Conservation (phyloP, 805 yeast genomes). For the Candida caryicola region DNA sequence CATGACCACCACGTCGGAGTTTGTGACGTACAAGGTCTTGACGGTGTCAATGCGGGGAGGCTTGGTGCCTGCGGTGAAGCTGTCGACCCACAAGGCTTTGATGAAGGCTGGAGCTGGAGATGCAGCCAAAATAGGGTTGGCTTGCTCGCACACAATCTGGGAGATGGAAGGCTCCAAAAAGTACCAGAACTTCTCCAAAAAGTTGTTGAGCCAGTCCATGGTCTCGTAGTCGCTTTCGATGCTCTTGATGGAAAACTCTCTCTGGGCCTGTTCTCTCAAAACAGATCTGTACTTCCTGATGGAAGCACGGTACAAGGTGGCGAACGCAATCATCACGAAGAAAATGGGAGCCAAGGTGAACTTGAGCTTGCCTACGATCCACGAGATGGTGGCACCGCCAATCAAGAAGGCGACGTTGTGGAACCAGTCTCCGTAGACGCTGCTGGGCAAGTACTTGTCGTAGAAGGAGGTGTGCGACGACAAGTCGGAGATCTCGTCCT, state of each 20-base stretch:
- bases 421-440: slow-evolving; percentile 92
- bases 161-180: slow-evolving; percentile 86
- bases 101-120: slow-evolving; percentile 80
- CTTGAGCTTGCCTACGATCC: slow-evolving; percentile 72
- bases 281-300: slow-evolving; percentile 72
- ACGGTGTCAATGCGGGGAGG: slow-evolving; percentile 92
- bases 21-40: slow-evolving; percentile 86
- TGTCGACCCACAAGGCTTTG: slow-evolving; percentile 79
- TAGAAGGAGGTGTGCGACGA: slow-evolving; percentile 66
- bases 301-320: slow-evolving; percentile 78
- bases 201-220: slow-evolving; percentile 91
- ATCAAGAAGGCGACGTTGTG: slow-evolving; percentile 77
- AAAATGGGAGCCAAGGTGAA: slow-evolving; percentile 81
- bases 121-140: slow-evolving; percentile 76
- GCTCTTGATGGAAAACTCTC: slow-evolving; percentile 76
- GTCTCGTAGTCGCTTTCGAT: slow-evolving; percentile 90
- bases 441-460: slow-evolving; percentile 73
- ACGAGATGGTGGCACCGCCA: slow-evolving; percentile 67
- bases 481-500: slow-evolving; percentile 72
- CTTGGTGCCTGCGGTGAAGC: slow-evolving; percentile 90
- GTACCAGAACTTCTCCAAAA: slow-evolving; percentile 89
- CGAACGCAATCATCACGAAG: slow-evolving; percentile 58
- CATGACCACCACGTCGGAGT: slow-evolving; percentile 92
- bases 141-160: slow-evolving; percentile 81
- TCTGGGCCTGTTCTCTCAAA: slow-evolving; percentile 76